These are phyloP conservation scores for Panicum miliaceum DNA, from an alignment of 176 grass and related monocot genomes.

Conservation along the genomic window DNA sequence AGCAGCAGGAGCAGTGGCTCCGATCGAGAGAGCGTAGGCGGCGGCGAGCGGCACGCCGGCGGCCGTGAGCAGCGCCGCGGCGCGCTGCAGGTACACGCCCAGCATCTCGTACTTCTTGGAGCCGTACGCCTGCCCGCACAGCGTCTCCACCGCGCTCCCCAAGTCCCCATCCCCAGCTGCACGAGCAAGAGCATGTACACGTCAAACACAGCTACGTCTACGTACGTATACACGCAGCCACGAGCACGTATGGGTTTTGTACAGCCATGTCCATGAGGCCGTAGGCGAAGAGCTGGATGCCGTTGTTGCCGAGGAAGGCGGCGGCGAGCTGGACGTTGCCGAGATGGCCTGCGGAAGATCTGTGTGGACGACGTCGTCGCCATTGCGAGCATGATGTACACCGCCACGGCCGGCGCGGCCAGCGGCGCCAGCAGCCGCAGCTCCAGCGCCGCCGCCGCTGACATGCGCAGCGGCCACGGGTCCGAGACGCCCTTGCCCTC, in stretches of 20 bases:
- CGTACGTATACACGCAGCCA: not conserved
- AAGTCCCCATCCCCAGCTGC: slow-evolving; percentile 94
- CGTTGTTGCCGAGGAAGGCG: slow-evolving; percentile 77
- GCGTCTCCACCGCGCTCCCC: slow-evolving; percentile 94
- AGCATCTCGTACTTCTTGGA: slow-evolving; percentile 81
- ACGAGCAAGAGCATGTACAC: not conserved
- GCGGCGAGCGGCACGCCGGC: slow-evolving; percentile 72
- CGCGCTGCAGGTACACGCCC: slow-evolving; percentile 81
- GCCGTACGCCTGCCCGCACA: slow-evolving; percentile 88
- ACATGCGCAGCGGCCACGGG: slow-evolving; percentile 34
- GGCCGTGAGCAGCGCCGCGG: slow-evolving; percentile 72
- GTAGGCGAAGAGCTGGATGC: slow-evolving; percentile 78
- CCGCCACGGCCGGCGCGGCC: slow-evolving; percentile 58
- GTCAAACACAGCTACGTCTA: not conserved
- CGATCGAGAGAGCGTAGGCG: slow-evolving; percentile 68
- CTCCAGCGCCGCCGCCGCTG: slow-evolving; percentile 43
- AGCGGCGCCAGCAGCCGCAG: slow-evolving; percentile 50
- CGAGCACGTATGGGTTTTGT: not conserved
- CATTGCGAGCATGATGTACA: slow-evolving; percentile 68
- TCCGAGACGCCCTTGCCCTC: not conserved
- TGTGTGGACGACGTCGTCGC: slow-evolving; percentile 62
- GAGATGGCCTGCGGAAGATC: slow-evolving; percentile 73
- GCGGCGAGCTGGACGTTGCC: slow-evolving; percentile 80
- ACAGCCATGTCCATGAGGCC: slow-evolving; percentile 73
- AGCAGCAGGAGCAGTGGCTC: slow-evolving; percentile 65